These are phyloP conservation scores for Phialocephala subalpina DNA, from an alignment of 2,329 filamentous ascomycete species.

Conservation along the genomic window DNA sequence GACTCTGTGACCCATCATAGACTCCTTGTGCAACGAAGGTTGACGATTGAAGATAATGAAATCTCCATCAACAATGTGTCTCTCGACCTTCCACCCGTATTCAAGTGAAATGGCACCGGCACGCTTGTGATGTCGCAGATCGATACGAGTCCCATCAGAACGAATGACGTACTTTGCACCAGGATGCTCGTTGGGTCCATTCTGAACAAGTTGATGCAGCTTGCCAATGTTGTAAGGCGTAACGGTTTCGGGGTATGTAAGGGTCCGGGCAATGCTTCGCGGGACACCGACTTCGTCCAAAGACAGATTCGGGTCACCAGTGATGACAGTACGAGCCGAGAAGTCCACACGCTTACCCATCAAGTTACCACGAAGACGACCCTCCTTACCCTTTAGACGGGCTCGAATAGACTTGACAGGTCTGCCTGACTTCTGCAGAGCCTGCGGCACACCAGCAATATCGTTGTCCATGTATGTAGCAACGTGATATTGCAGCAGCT, in stretches of 20 bases:
- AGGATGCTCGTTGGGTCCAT: constrained; percentile 93
- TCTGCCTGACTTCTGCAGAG: constrained; percentile 94
- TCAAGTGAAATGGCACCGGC: constrained; percentile 84
- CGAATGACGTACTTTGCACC: constrained; percentile 97
- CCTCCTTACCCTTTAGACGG: constrained; percentile 98
- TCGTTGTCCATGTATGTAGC: constrained; percentile 99
- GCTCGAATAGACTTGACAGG: constrained; percentile 97
- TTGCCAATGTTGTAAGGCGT: constrained; percentile 98
- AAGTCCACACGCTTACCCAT: constrained; percentile 99
- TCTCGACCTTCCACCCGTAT: constrained; percentile 98
- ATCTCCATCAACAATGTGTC: constrained; percentile 94
- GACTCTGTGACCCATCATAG: constrained; percentile 99
- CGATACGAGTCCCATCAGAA: constrained; percentile 91
- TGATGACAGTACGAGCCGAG: constrained; percentile 99
- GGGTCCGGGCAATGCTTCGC: constrained; percentile 86
- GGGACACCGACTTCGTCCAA: constrained; percentile 98
- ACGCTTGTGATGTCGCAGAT: constrained; percentile 91
- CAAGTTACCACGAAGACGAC: constrained; percentile 95
- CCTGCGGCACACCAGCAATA: constrained; percentile 93
- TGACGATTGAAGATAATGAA: constrained; percentile 99
- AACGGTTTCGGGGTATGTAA: constrained; percentile 97
- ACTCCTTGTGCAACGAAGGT: constrained; percentile 98
- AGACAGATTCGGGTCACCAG: constrained; percentile 95
- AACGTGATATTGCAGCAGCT: constrained; percentile 94
- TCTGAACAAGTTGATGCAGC: constrained; percentile 86